Percentiles rank a stretch among this genome's conserved stretches.
These are phyloP conservation scores for Globisporangium abappressorium DNA, from an alignment of 352 stramenopile genomes.

Conservation along the genomic window DNA sequence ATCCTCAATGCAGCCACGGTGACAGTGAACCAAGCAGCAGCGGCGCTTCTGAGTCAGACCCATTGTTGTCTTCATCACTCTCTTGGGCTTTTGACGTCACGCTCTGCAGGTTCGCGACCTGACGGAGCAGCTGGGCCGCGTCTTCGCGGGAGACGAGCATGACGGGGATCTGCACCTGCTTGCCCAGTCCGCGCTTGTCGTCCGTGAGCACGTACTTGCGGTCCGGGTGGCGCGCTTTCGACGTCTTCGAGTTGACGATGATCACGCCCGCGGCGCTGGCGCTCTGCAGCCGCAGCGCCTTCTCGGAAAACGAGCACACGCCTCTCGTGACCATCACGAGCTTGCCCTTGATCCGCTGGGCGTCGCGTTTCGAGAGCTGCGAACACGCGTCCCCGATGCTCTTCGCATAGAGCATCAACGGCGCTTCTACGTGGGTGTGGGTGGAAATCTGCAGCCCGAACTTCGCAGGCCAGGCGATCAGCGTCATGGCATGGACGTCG, in stretches of 20 bases:
- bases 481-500: constrained; percentile 62
- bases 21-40: constrained; percentile 49
- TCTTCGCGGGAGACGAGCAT: constrained; percentile 61
- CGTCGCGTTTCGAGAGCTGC: constrained; percentile 21
- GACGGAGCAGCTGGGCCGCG: constrained; percentile 41
- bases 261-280: constrained; percentile 58
- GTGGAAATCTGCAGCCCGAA: constrained; percentile 57
- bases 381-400: constrained; percentile 49
- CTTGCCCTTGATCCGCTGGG: constrained; percentile 33
- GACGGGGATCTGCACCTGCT: constrained; percentile 60
- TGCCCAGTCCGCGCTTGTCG: constrained; percentile 38
- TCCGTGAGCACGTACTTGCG: constrained; percentile 70
- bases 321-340: constrained; percentile 72
- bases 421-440: constrained; percentile 48
- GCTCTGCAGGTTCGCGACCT: constrained; percentile 19
- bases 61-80: constrained; percentile 13
- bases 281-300: constrained; percentile 60
- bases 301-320: constrained; percentile 75
- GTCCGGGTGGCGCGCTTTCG: constrained; percentile 33
- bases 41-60: neutral
- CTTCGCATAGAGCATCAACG: constrained; percentile 40
- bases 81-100: constrained; percentile 1
- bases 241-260: constrained; percentile 67
- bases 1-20: constrained; percentile 52
- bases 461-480: constrained; percentile 59